These are phyloP conservation scores for Articulospora tetracladia DNA, from an alignment of 495 filamentous ascomycete species.

Conservation along the genomic window DNA sequence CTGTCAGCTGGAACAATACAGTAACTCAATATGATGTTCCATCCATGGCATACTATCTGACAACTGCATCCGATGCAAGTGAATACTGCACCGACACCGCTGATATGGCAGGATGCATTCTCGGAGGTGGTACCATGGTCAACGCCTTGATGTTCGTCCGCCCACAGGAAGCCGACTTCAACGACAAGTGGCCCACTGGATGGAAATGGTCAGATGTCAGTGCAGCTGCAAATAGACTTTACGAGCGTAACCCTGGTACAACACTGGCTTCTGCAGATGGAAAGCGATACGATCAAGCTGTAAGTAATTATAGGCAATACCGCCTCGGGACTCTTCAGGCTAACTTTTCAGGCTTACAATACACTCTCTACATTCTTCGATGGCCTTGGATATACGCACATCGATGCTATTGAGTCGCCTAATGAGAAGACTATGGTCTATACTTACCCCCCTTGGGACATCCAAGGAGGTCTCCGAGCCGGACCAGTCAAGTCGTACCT, in stretches of 20 bases:
- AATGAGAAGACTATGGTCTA: constrained; percentile 63
- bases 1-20: constrained; percentile 42
- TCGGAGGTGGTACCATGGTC: constrained; percentile 70
- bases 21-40: constrained; percentile 70
- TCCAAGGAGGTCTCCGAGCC: constrained; percentile 57
- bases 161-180: constrained; percentile 49
- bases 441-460: constrained; percentile 62
- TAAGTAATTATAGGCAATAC: background rate
- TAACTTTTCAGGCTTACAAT: constrained; percentile 28
- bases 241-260: constrained; percentile 65
- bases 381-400: constrained; percentile 52
- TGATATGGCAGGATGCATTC: constrained; percentile 71
- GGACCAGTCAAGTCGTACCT: constrained; percentile 73
- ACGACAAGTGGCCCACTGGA: constrained; percentile 66
- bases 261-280: constrained; percentile 62
- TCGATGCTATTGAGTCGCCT: constrained; percentile 54
- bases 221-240: constrained; percentile 53
- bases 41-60: constrained; percentile 43
- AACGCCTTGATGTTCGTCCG: constrained; percentile 57
- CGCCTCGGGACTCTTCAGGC: background rate
- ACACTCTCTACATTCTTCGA: constrained; percentile 37
- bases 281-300: constrained; percentile 57
- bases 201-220: constrained; percentile 64
- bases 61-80: constrained; percentile 14
- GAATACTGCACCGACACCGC: constrained; percentile 58